phyloP scores from a whole-genome alignment of 371 early-diverging fungal species.

The Actinomortierella wolfii region DNA sequence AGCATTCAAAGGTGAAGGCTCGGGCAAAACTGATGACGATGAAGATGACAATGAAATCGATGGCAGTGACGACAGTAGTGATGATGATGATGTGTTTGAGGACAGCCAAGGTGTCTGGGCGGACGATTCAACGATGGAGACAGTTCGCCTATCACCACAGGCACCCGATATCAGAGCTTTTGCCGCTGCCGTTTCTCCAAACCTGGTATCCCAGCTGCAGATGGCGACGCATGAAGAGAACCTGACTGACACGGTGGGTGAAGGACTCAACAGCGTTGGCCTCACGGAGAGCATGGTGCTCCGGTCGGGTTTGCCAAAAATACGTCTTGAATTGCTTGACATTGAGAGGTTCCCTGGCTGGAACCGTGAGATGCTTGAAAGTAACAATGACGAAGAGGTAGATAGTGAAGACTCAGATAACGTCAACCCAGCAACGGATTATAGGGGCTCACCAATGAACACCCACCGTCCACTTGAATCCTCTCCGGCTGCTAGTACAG shows the following conservation, averaged over 20 bases:
- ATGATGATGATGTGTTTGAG: not conserved
- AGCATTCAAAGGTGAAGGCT: too few relatives aligned
- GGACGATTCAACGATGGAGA: conserved; percentile 7
- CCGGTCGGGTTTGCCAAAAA: conserved; percentile 27
- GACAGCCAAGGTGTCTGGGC: not conserved
- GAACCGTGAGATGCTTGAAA: conserved; percentile 14
- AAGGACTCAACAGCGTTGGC: not conserved
- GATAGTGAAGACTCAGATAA: too few relatives aligned
- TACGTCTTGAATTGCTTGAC: conserved; percentile 28
- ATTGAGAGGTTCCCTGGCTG: conserved; percentile 25
- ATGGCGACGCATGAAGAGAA: too few relatives aligned
- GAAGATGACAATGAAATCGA: not conserved
- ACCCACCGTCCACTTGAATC: too few relatives aligned
- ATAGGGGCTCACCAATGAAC: not conserved
- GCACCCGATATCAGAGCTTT: too few relatives aligned
- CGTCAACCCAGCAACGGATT: not conserved
- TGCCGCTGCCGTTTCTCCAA: too few relatives aligned
- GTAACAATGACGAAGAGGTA: conserved; percentile 11
- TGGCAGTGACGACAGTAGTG: not conserved
- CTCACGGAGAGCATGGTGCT: conserved; percentile 37
- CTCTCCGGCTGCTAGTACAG: not conserved
- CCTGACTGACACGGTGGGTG: too few relatives aligned
- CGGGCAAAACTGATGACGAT: not conserved
- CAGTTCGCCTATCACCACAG: too few relatives aligned
- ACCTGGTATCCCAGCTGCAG: too few relatives aligned